phyloP scores from a whole-genome alignment of 2,329 filamentous ascomycete genomes.

The Geosmithia putterillii region DNA sequence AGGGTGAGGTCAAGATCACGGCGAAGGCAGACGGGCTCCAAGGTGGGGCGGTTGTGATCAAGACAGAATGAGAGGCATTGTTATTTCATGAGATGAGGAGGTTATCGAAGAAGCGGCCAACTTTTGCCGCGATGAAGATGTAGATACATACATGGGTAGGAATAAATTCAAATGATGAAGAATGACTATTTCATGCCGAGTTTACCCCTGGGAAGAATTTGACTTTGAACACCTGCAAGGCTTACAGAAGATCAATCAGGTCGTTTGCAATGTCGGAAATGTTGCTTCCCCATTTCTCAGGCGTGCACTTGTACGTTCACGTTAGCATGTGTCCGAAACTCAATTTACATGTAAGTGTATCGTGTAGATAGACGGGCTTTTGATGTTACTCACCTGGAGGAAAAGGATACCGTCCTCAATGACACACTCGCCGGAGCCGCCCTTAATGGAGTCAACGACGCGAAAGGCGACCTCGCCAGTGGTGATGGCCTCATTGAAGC shows the following conservation, averaged over 20 bases:
- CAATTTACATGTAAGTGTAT: no score
- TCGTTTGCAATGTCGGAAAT: background rate
- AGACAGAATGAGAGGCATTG: background rate
- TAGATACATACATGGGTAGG: no score
- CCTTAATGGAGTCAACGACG: conserved; percentile 29
- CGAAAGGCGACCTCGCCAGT: conserved; percentile 29
- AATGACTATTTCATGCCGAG: no score
- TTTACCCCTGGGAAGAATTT: no score
- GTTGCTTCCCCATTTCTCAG: background rate
- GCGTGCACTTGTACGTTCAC: background rate
- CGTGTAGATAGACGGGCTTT: background rate
- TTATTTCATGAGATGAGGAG: no score
- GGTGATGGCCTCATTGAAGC: conserved; percentile 31
- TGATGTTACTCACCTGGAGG: conserved; percentile 16
- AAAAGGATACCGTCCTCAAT: conserved; percentile 36
- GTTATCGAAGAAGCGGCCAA: no score
- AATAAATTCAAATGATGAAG: no score
- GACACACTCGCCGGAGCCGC: conserved; percentile 30
- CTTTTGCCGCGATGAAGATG: no score
- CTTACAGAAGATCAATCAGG: background rate
- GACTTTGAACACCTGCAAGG: no score
- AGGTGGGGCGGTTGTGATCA: background rate
- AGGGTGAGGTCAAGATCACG: conserved; percentile 1
- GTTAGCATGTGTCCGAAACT: background rate
- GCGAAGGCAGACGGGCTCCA: conserved; percentile 2